A percentile compares a stretch with the other conserved stretches of the same genome.
Evolutionary conservation across 2,329 filamentous ascomycete species (phyloP).

Genomic region (Pestalotiopsis sp.): DNA sequence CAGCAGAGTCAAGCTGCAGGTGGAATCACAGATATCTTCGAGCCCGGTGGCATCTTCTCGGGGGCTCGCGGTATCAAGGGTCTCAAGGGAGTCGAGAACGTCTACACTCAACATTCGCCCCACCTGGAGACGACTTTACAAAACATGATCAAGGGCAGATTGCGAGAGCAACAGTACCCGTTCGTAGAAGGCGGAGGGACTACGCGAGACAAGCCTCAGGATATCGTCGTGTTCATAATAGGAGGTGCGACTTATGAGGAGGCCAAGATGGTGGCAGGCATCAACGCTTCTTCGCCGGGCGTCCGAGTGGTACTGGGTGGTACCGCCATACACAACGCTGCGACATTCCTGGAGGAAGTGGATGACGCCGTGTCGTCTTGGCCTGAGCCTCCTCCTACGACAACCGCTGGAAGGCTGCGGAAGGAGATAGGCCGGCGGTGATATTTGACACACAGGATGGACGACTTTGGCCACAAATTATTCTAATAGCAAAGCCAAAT

Average conservation of each 20-base stretch:
- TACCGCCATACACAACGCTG: constrained; percentile 85
- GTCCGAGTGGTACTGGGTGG: constrained; percentile 88
- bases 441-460: neutral
- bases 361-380: constrained; percentile 85
- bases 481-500: neutral
- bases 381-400: constrained; percentile 70
- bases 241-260: constrained; percentile 96
- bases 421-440: constrained; percentile 60
- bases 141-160: constrained; percentile 86
- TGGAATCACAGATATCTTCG: constrained; percentile 89
- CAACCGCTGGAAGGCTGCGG: constrained; percentile 63
- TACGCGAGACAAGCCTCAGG: constrained; percentile 93
- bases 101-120: constrained; percentile 97
- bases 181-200: constrained; percentile 88
- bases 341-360: constrained; percentile 87
- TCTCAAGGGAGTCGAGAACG: constrained; percentile 95
- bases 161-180: constrained; percentile 87
- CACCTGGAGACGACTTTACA: constrained; percentile 85
- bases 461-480: no score
- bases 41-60: constrained; percentile 87
- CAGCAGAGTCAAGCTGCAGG: constrained; percentile 75
- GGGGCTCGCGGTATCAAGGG: constrained; percentile 90
- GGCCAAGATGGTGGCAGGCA: constrained; percentile 91
- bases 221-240: constrained; percentile 92
- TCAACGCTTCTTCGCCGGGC: constrained; percentile 89